Base-by-base conservation (phyloP, 768 basidiomycete species). In the Pleurotus pulmonarius region DNA sequence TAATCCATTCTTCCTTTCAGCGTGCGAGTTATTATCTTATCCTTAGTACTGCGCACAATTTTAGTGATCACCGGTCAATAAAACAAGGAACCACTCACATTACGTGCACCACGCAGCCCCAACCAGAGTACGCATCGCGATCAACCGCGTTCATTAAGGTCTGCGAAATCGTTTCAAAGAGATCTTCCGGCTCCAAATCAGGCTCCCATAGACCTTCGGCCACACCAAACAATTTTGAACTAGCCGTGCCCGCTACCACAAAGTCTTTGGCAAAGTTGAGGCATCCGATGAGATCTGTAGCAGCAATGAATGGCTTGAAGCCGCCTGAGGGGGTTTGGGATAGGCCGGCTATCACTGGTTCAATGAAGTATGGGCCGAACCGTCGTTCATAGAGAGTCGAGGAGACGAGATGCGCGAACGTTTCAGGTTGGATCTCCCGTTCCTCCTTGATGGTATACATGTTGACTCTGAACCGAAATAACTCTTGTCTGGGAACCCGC, bases 401-500 rank as follows among this genome's bases (percentile, higher is more conserved):
- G 43, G 92, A 93, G 59, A 98, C 89, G 60, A 99, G 87, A 67
- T 94, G 94, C 24, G 94, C 90, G 72, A 98, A 98, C 5, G 94
- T 93, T 77, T 94, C 88, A 44, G 97, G 97, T 63, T 92, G 87
- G 65, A 99, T 97, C 67, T 96, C 88, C 60, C 96, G 85, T 68
- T 97, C 96, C 73, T 99, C 96, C 73, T 99, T 99, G 81, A 99
- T 98, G 29, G 92, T 91, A 74, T 98, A 98, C 92, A 98, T 95
- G 77, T 99, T 99, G 57, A 96, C 89, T 61, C 94, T 83, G 74
- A 89, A 95, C 53, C 97, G 87, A 67, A 98, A 88, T 40, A 85
- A 83, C 71, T 98, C 96, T 62, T 85, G 88, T 57, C 95, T 97
- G 65, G 2, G 53, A 24, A 39, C n/a, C 49, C 18, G 20, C 51